Evolutionary conservation across 768 basidiomycete genomes (phyloP).

Genomic region (Russula abietina): DNA sequence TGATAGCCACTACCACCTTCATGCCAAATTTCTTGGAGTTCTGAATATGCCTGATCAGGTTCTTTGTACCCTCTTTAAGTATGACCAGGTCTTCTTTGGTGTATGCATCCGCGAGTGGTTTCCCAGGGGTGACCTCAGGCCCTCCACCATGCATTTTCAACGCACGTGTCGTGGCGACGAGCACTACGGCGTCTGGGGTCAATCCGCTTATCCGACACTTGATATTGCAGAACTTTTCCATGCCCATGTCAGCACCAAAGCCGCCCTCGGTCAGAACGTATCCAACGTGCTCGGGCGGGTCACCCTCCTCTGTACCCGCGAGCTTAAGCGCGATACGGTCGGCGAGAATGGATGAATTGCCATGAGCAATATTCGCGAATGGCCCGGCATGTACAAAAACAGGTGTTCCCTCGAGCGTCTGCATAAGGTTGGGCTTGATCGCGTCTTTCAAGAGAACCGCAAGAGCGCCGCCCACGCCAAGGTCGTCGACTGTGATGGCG

Average conservation of each 20-base stretch:
- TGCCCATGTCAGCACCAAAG: conserved; percentile 98
- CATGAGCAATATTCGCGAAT: conserved; percentile 98
- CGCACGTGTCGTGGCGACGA: conserved; percentile 95
- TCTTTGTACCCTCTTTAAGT: conserved; percentile 87
- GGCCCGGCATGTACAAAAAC: conserved; percentile 99
- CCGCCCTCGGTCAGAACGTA: conserved; percentile 98
- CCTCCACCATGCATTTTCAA: conserved; percentile 99
- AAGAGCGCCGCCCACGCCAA: conserved; percentile 91
- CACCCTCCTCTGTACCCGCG: conserved; percentile 90
- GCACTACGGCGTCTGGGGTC: conserved; percentile 87
- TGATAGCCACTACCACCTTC: conserved; percentile 94
- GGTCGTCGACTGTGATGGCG: conserved; percentile 91
- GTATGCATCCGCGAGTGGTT: conserved; percentile 88
- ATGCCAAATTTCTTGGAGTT: conserved; percentile 94
- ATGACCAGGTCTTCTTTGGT: conserved; percentile 88
- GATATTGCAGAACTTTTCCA: conserved; percentile 99
- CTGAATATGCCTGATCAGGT: conserved; percentile 87
- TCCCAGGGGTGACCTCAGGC: conserved; percentile 94
- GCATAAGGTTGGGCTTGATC: conserved; percentile 99
- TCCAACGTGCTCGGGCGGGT: conserved; percentile 70
- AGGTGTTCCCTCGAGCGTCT: conserved; percentile 94
- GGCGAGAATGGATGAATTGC: conserved; percentile 98
- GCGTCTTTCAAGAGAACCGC: conserved; percentile 98
- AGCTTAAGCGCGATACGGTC: conserved; percentile 95
- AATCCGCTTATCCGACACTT: conserved; percentile 94